phyloP scores from a whole-genome alignment of 139 green algal genomes.

The Chlamydomonas schloesseri region DNA sequence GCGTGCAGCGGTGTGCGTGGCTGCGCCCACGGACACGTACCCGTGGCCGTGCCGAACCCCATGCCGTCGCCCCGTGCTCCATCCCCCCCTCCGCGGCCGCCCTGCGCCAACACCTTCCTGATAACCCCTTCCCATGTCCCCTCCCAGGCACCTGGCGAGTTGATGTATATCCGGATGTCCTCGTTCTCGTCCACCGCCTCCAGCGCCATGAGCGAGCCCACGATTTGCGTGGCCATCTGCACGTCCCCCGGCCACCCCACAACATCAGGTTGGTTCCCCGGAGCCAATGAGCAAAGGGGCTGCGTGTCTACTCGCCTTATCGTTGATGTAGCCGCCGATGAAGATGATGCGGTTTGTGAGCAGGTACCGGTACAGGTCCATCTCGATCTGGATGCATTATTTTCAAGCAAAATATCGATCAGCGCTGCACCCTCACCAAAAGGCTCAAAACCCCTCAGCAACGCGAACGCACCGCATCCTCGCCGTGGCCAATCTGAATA shows the following conservation, averaged over 20 bases:
- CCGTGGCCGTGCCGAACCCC: no score
- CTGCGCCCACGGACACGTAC: no score
- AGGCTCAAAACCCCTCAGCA: background rate
- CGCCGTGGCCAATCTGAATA: constrained; percentile 57
- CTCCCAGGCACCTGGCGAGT: constrained; percentile 71
- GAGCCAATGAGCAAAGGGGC: background rate
- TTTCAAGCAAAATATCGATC: background rate
- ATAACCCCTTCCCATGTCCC: background rate
- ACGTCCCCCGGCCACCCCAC: background rate
- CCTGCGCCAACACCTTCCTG: no score
- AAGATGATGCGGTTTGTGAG: constrained; percentile 93
- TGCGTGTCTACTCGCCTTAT: constrained; percentile 65
- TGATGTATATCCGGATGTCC: constrained; percentile 98
- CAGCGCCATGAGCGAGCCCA: constrained; percentile 90
- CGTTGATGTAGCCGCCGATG: constrained; percentile 86
- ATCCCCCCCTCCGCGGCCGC: no score
- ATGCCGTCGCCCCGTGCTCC: no score
- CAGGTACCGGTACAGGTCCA: constrained; percentile 90
- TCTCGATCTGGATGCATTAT: constrained; percentile 52
- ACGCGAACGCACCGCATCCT: constrained; percentile 62
- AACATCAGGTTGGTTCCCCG: background rate
- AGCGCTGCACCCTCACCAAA: background rate
- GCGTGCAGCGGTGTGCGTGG: no score
- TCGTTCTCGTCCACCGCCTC: constrained; percentile 84
- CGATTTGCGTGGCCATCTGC: constrained; percentile 84